These are phyloP conservation scores for Thymus quinquecostatus DNA, from an alignment of 257 asterid genomes.

Conservation along the genomic window DNA sequence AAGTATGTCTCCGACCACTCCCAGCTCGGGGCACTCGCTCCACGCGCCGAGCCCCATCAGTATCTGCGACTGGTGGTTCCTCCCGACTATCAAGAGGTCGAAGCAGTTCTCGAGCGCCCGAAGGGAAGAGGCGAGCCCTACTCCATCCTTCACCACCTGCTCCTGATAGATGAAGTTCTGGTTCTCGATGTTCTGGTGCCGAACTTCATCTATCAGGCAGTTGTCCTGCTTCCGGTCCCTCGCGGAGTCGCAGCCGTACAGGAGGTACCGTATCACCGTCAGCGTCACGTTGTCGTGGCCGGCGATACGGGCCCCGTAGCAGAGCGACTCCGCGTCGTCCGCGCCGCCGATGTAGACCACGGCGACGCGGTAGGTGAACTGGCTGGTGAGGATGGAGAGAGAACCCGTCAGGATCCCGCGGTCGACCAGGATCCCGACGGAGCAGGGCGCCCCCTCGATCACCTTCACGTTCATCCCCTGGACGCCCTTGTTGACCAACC, in stretches of 20 bases:
- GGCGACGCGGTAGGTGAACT: conserved; percentile 51
- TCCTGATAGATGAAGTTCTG: conserved; percentile 63
- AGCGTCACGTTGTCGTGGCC: conserved; percentile 55
- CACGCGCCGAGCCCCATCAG: conserved; percentile 70
- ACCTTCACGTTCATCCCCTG: conserved; percentile 65
- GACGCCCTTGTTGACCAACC: conserved; percentile 43
- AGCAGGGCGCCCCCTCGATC: conserved; percentile 65
- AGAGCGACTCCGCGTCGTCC: conserved; percentile 78
- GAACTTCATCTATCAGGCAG: conserved; percentile 56
- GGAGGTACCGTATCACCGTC: conserved; percentile 63
- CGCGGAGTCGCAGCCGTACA: conserved; percentile 59
- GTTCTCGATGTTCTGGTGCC: conserved; percentile 56
- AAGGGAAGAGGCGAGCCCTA: conserved; percentile 59
- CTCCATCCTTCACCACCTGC: conserved; percentile 72
- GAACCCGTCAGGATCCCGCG: conserved; percentile 56
- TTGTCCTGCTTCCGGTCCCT: conserved; percentile 68
- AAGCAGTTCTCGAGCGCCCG: conserved; percentile 45
- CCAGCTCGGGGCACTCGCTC: conserved; percentile 92
- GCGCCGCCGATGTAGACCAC: conserved; percentile 74
- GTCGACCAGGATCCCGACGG: conserved; percentile 71
- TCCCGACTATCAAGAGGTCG: conserved; percentile 67
- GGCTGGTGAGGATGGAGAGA: conserved; percentile 47
- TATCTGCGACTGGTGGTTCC: conserved; percentile 62
- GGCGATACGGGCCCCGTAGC: conserved; percentile 68
- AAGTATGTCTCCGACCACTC: conserved; percentile 74